Evolutionary conservation across 495 filamentous ascomycete species (phyloP), one percentile per base, ranked within the genome.

Genomic region (Thermothielavioides terrestris): DNA sequence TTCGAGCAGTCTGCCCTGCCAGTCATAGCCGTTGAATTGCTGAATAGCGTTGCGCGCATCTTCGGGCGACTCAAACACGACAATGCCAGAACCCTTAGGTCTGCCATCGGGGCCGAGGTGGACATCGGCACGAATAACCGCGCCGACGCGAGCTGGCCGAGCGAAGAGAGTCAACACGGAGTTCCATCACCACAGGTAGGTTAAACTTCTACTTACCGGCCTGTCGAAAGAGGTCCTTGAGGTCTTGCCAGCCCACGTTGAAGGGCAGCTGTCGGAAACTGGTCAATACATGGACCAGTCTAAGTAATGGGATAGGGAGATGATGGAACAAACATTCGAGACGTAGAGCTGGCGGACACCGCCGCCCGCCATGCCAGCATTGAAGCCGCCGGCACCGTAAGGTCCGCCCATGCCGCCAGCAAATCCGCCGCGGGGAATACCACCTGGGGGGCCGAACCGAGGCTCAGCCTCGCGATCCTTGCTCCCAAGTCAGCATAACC

Each of bases 151-250:
- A 61, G 69, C 73, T 79, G 50, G 46, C 49, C 42, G 21, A 21
- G 9, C 35, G 27, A 26, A 44, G 46, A 17, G 28, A 15, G 15
- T 45, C 32, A 28, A 47, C 54, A 38, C 30, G 37, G n/a, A 10
- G 17, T 26, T 32, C 22, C 10, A 20, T 39, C 18, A 26, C 7
- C 21, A 1, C 12, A 17, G 17, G 12, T 6, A 7, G 4, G 2
- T 26, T 23, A 26, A 27, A 26, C 3, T 11, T 26, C 50, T 25
- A 79, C 85, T 79, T 79, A 95, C 92, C 87, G 73, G 92, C 88
- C 78, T 96, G 89, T 61, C 92, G 89, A 79, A 98, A 98, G 56
- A 98, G 76, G 70, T 98, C 92, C 76, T 98, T 98, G 65, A 98
- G 71, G 69, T 98, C 92, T 76, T 98, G 92, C 92, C 92, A 98